Conservation (phyloP, 1,284 basidiomycete genomes). For the Leccinum pachyderme region DNA sequence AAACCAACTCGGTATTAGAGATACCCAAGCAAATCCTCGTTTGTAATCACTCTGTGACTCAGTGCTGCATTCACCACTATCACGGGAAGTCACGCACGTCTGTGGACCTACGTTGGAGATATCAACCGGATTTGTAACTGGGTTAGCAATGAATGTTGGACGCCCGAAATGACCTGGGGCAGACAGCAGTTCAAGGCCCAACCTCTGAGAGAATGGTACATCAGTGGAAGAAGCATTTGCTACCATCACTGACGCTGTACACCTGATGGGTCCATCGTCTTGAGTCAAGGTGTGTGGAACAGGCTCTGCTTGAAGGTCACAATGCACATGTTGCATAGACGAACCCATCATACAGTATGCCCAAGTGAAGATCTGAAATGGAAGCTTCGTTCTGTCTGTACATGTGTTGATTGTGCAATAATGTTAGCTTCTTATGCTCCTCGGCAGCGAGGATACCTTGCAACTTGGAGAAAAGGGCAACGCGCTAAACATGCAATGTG, state of each 20-base stretch:
- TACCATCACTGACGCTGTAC: conserved; percentile 56
- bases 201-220: conserved; percentile 51
- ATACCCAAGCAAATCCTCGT: conserved; percentile 42
- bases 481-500: neutral
- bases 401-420: neutral
- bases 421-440: neutral
- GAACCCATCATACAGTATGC: neutral
- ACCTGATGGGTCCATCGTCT: conserved; percentile 28
- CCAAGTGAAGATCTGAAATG: neutral
- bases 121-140: conserved; percentile 76
- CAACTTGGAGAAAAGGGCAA: neutral
- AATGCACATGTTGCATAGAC: neutral
- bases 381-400: neutral
- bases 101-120: conserved; percentile 70
- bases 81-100: conserved; percentile 52
- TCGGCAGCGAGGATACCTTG: neutral
- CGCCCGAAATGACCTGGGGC: conserved; percentile 56
- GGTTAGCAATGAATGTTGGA: conserved; percentile 67
- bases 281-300: neutral
- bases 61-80: conserved; percentile 37
- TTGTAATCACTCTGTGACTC: conserved; percentile 47
- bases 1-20: conserved; percentile 56
- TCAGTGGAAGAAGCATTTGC: conserved; percentile 55
- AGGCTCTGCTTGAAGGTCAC: conserved; percentile 48
- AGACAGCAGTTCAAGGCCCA: conserved; percentile 48